Conservation (phyloP, 225 moss, liverwort and hornwort genomes). For the Marchantia paleacea region DNA sequence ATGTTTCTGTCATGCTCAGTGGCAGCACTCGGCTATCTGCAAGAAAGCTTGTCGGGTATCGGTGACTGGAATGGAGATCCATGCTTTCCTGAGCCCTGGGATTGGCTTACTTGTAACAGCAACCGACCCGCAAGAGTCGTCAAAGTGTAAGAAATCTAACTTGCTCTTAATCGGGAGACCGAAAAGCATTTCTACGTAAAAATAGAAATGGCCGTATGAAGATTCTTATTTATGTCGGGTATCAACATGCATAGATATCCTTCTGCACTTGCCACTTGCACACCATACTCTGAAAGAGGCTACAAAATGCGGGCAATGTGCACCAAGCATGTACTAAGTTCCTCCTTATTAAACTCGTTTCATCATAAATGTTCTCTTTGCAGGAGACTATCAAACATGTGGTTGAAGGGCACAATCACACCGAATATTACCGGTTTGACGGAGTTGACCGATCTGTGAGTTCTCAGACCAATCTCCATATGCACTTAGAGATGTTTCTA, state of each 20-base stretch:
- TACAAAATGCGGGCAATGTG: too few relatives aligned
- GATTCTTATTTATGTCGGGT: too few relatives aligned
- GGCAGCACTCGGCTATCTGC: not conserved
- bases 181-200: too few relatives aligned
- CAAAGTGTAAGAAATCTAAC: not conserved
- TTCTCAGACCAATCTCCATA: not conserved
- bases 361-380: not conserved
- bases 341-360: too few relatives aligned
- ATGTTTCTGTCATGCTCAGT: constrained; percentile 13
- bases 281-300: too few relatives aligned
- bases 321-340: too few relatives aligned
- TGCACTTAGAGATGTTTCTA: too few relatives aligned
- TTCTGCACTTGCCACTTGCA: too few relatives aligned
- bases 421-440: constrained; percentile 23
- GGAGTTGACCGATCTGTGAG: constrained; percentile 29
- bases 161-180: too few relatives aligned
- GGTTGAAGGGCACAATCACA: constrained; percentile 21
- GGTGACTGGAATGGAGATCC: constrained; percentile 35
- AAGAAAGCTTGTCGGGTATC: constrained; percentile 19
- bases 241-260: too few relatives aligned
- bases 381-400: constrained; percentile 28
- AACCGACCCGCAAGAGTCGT: constrained; percentile 23
- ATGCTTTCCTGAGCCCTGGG: constrained; percentile 35
- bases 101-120: constrained; percentile 31
- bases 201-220: too few relatives aligned